These are phyloP conservation scores for Rosa chinensis DNA, from an alignment of 306 rosid species.

Conservation along the genomic window DNA sequence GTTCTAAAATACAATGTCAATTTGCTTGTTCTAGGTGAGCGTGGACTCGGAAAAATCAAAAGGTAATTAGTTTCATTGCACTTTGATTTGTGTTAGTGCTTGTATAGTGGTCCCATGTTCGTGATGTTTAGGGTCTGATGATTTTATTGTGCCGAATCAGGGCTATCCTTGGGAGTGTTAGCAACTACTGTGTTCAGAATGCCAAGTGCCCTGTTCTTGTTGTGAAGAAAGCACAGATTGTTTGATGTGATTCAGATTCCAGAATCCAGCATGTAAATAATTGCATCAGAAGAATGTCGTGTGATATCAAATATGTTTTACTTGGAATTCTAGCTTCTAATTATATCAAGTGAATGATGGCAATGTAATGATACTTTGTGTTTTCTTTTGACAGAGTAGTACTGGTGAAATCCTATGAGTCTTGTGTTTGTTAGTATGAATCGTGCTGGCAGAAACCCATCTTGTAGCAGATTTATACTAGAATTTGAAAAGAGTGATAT, in stretches of 20 bases:
- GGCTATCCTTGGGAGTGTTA: slow-evolving; percentile 54
- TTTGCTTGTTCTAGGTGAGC: slow-evolving; percentile 48
- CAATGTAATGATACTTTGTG: not conserved
- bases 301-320: not conserved
- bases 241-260: slow-evolving; percentile 1
- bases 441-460: not conserved
- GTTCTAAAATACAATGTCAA: slow-evolving; percentile 39
- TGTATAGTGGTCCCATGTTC: not conserved
- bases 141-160: slow-evolving; percentile 24
- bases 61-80: slow-evolving; percentile 27
- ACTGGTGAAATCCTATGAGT: not conserved
- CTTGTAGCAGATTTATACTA: not conserved
- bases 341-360: not conserved
- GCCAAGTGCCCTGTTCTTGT: slow-evolving; percentile 61
- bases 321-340: not conserved
- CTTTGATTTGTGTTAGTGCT: not conserved
- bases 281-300: not conserved
- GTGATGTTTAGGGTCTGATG: not conserved
- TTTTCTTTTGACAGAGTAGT: not conserved
- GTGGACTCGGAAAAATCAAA: slow-evolving; percentile 37
- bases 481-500: not conserved
- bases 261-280: not conserved
- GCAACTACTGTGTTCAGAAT: slow-evolving; percentile 50
- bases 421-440: not conserved
- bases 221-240: slow-evolving; percentile 42